Percentiles rank a stretch among this genome's conserved stretches.
These are phyloP conservation scores for Aspergillus vadensis DNA, from an alignment of 2,329 filamentous ascomycete species.

Conservation along the genomic window DNA sequence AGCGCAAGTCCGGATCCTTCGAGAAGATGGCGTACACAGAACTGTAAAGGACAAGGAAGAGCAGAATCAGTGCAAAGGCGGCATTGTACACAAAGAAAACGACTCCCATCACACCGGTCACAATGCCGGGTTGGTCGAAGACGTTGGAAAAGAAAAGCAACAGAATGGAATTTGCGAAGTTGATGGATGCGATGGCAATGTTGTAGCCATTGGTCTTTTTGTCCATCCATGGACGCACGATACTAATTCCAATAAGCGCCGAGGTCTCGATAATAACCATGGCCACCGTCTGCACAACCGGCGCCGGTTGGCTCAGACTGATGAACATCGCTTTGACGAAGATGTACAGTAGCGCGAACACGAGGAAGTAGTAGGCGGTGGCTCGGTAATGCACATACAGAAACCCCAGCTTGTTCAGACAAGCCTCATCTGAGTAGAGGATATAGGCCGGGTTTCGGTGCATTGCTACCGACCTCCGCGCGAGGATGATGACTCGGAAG, in stretches of 20 bases:
- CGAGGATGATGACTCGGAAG: constrained; percentile 83
- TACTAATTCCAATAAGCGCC: constrained; percentile 74
- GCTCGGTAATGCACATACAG: constrained; percentile 95
- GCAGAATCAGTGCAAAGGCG: constrained; percentile 74
- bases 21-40: constrained; percentile 78
- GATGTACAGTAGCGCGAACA: constrained; percentile 74
- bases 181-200: constrained; percentile 83
- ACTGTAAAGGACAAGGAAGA: constrained; percentile 77
- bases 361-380: constrained; percentile 90
- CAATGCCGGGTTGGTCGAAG: constrained; percentile 78
- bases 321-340: constrained; percentile 86
- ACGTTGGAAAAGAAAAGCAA: constrained; percentile 83
- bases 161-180: constrained; percentile 88
- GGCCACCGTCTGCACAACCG: constrained; percentile 75
- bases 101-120: constrained; percentile 84
- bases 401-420: constrained; percentile 96
- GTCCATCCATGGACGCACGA: constrained; percentile 94
- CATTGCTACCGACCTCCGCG: constrained; percentile 80
- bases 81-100: constrained; percentile 87
- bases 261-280: constrained; percentile 79
- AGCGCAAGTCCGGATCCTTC: constrained; percentile 90
- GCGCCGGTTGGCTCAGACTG: constrained; percentile 70
- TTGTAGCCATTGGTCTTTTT: constrained; percentile 97
- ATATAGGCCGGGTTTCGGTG: constrained; percentile 97
- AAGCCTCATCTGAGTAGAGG: constrained; percentile 86